Conservation (phyloP, 2,329 filamentous ascomycete species). For the Colletotrichum paranaense region DNA sequence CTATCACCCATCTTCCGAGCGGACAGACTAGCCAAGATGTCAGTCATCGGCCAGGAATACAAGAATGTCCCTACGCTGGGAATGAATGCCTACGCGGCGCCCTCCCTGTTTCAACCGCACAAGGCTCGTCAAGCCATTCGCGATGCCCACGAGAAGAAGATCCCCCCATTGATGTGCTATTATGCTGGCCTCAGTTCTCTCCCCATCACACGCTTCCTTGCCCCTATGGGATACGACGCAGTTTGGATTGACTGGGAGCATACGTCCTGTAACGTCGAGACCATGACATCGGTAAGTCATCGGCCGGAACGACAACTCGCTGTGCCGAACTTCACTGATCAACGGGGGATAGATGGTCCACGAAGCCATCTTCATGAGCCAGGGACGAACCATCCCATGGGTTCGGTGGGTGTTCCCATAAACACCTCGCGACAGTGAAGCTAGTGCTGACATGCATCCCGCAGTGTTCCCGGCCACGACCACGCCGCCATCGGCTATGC, state of each 20-base stretch:
- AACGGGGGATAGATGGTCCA: slow-evolving; percentile 50
- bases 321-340: slow-evolving; percentile 13
- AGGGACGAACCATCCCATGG: slow-evolving; percentile 56
- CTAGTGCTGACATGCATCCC: neutral
- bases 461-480: slow-evolving; percentile 54
- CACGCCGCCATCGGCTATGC: slow-evolving; percentile 59
- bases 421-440: neutral
- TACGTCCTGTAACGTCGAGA: slow-evolving; percentile 56
- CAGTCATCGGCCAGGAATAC: slow-evolving; percentile 30
- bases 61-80: slow-evolving; percentile 29
- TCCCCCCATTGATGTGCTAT: slow-evolving; percentile 54
- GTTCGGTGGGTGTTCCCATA: slow-evolving; percentile 44
- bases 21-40: slow-evolving; percentile 10
- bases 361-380: slow-evolving; percentile 57
- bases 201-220: slow-evolving; percentile 52
- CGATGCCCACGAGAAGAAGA: slow-evolving; percentile 58
- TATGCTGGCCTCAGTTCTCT: slow-evolving; percentile 54
- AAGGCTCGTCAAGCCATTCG: slow-evolving; percentile 55
- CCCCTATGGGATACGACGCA: slow-evolving; percentile 55
- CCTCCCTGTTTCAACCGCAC: slow-evolving; percentile 60
- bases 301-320: neutral
- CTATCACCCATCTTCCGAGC: neutral
- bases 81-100: slow-evolving; percentile 55
- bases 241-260: slow-evolving; percentile 63
- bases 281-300: slow-evolving; percentile 52